A percentile compares a stretch with the other conserved stretches of the same genome.
These are phyloP conservation scores for Lyophyllum decastes DNA, from an alignment of 768 basidiomycete genomes.

Conservation along the genomic window DNA sequence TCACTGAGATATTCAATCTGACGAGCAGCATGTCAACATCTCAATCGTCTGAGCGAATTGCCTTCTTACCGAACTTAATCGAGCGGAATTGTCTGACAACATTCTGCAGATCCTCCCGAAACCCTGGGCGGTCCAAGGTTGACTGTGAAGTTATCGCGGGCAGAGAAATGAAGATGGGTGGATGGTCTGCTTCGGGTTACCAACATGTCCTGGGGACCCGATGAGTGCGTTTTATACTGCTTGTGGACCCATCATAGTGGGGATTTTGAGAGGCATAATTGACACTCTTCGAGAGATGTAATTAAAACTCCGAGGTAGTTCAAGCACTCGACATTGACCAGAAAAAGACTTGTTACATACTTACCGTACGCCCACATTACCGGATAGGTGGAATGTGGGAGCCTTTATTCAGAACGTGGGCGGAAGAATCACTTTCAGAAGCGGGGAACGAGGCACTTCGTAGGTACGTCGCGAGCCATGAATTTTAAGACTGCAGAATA, in stretches of 20 bases:
- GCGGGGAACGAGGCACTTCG: neutral
- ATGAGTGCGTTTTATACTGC: no score
- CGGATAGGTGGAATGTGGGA: neutral
- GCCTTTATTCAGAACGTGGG: neutral
- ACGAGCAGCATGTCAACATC: neutral
- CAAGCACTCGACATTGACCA: neutral
- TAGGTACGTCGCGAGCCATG: neutral
- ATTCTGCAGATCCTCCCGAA: neutral
- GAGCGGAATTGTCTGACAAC: neutral
- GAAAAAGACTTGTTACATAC: neutral
- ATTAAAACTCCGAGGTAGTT: neutral
- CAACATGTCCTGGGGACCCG: neutral
- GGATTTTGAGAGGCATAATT: neutral
- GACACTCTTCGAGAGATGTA: neutral
- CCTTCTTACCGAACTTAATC: neutral
- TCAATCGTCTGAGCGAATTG: neutral
- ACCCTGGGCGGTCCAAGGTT: no score
- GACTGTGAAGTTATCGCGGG: no score
- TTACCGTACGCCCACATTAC: neutral
- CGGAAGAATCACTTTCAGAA: neutral
- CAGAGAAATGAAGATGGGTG: neutral
- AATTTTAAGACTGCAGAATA: no score
- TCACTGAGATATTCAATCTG: neutral
- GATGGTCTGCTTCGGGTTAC: neutral
- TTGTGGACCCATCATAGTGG: neutral